A percentile compares a stretch with the other conserved stretches of the same genome.
Conservation (phyloP, 352 stramenopile species). For the Phytophthora tubulina region DNA sequence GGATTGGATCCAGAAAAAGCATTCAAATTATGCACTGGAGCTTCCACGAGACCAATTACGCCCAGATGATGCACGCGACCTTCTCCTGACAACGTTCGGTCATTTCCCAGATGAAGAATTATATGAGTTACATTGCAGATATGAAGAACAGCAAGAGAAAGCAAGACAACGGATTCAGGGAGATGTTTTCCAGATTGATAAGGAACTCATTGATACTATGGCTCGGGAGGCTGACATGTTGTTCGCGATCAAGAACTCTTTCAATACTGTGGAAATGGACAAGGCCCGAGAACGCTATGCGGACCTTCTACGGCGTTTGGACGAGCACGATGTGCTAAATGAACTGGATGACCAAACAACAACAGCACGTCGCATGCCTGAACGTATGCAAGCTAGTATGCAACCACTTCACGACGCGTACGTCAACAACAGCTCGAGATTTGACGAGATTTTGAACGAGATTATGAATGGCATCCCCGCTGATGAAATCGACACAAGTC, state of each 20-base stretch:
- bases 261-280: conserved; percentile 16
- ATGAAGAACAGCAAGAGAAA: not conserved
- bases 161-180: not conserved
- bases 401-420: not conserved
- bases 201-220: not conserved
- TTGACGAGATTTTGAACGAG: conserved; percentile 6
- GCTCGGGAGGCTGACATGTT: conserved; percentile 12
- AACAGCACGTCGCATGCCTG: conserved; percentile 20
- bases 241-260: conserved; percentile 20
- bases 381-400: conserved; percentile 32
- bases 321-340: not conserved
- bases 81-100: conserved; percentile 14
- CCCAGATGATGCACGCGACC: too few relatives aligned
- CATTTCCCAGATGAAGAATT: conserved; percentile 22
- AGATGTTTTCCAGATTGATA: not conserved
- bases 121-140: not conserved
- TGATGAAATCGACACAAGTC: not conserved
- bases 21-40: not conserved
- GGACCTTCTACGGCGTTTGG: conserved; percentile 1
- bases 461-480: not conserved
- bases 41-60: conserved; percentile 11
- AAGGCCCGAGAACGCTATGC: not conserved
- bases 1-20: conserved; percentile 29
- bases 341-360: not conserved
- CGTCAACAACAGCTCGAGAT: not conserved